Base-by-base conservation (phyloP, 805 yeast species). In the Cyberlindnera mycetangii region DNA sequence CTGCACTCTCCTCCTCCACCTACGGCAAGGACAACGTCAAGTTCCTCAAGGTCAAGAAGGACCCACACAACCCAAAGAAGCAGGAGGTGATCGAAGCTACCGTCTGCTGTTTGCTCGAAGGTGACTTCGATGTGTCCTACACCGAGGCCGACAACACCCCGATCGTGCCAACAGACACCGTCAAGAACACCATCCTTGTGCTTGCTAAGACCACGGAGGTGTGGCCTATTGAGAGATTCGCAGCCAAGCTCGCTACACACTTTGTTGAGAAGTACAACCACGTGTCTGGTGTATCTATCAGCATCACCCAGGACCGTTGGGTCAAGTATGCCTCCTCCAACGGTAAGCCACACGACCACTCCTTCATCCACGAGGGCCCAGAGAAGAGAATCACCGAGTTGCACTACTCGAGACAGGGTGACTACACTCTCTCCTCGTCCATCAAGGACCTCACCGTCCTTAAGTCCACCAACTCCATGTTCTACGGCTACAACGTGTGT, bases 11-110 rank as follows among this genome's bases (percentile, higher is more conserved):
- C 32, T 62, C 71, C 9, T 83, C 95, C 21, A 70, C 86, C 24
- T 90, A 90, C 74, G 97, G 97, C 53, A 90, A 90, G 65, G 95
- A 81, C 65, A 88, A 89, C 69, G 97, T 90, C 63, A 89, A 90
- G 65, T 86, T 90, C 66, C 76, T 90, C 58, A 90, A 89, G 69
- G 96, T 89, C 56, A 83, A 80, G 68, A 85, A 83, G 60, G 87
- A 88, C 68, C 76, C 85, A 48, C 51, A 69, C 41, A 76, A 89
- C 68, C 89, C 92, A 15, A 69, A 78, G 59, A 71, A 72, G 37
- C 97, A 90, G 66, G 85, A 87, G 48, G 81, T 90, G 32, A 75
- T 87, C 66, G 97, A 90, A 71, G 87, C 95, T 42, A 84, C 89
- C 45, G 95, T 86, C 45, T 74, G 75, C 51, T 83, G 83, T 21